A percentile compares a stretch with the other conserved stretches of the same genome.
phyloP scores from a whole-genome alignment of 2,329 filamentous ascomycete genomes.

The Torrubiellomyces zombiae region DNA sequence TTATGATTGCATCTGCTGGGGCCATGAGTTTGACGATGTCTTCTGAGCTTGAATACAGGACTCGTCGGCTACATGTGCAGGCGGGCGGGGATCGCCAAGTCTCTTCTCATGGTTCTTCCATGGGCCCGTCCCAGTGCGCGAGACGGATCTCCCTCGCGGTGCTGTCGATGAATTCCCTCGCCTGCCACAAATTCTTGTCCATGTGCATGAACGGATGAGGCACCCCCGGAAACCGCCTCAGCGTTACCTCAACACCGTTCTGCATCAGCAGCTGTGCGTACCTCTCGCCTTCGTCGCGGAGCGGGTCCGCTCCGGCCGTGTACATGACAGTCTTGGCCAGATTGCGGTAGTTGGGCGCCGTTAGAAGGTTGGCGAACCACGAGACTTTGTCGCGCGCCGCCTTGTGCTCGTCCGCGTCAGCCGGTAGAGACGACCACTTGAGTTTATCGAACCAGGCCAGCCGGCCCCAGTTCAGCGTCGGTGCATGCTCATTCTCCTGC shows the following conservation, averaged over 20 bases:
- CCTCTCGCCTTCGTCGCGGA: slow-evolving; percentile 31
- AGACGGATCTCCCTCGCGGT: slow-evolving; percentile 15
- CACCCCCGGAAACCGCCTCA: slow-evolving; percentile 27
- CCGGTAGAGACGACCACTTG: slow-evolving; percentile 12
- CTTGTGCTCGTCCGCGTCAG: slow-evolving; percentile 4
- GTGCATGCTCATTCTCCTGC: slow-evolving; percentile 22
- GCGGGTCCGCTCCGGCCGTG: slow-evolving; percentile 25
- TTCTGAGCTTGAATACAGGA: too few relatives aligned
- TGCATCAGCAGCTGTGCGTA: slow-evolving; percentile 25
- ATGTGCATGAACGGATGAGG: slow-evolving; percentile 35
- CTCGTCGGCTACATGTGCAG: too few relatives aligned
- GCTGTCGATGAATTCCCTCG: slow-evolving; percentile 15
- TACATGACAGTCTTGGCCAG: slow-evolving; percentile 22
- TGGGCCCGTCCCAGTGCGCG: too few relatives aligned
- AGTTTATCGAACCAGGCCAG: slow-evolving; percentile 23
- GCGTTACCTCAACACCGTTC: slow-evolving; percentile 26
- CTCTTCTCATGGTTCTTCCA: too few relatives aligned
- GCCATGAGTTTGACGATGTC: too few relatives aligned
- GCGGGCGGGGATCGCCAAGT: too few relatives aligned
- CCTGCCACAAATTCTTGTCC: slow-evolving; percentile 21
- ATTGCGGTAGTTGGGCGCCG: slow-evolving; percentile 16
- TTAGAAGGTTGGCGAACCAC: slow-evolving; percentile 17
- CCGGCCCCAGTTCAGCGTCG: slow-evolving; percentile 25
- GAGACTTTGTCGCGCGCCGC: slow-evolving; percentile 7
- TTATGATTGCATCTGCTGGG: too few relatives aligned